These are phyloP conservation scores for Dorcoceras hygrometricum DNA, from an alignment of 257 asterid species.

Conservation along the genomic window DNA sequence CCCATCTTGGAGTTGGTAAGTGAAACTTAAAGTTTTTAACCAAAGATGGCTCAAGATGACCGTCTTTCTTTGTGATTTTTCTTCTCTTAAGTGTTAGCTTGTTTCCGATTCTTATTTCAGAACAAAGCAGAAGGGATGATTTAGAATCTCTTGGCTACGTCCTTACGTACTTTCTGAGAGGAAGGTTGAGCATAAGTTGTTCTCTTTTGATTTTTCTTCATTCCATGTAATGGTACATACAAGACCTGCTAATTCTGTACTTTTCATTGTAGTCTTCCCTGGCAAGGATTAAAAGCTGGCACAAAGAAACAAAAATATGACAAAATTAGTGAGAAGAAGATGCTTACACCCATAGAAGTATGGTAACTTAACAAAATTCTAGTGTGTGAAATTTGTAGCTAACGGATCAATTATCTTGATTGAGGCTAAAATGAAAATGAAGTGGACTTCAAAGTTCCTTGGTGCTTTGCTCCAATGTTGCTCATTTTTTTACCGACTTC, in stretches of 20 bases:
- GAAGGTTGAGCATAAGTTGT: slow-evolving; percentile 53
- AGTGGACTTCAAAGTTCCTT: slow-evolving; percentile 3
- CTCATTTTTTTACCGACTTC: not conserved
- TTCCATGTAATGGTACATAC: slow-evolving; percentile 2
- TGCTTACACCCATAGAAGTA: slow-evolving; percentile 95
- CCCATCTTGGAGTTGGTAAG: slow-evolving; percentile 98
- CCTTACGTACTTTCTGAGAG: slow-evolving; percentile 91
- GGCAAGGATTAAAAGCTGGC: slow-evolving; percentile 98
- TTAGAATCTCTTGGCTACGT: no score
- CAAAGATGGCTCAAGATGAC: slow-evolving; percentile 6
- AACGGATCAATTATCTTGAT: not conserved
- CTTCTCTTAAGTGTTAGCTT: not conserved
- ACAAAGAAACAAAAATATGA: slow-evolving; percentile 97
- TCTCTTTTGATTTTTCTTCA: not conserved
- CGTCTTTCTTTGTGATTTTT: slow-evolving; percentile 9
- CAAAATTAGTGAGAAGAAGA: slow-evolving; percentile 94
- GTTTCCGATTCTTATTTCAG: slow-evolving; percentile 39
- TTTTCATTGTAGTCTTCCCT: slow-evolving; percentile 65
- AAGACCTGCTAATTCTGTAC: slow-evolving; percentile 16
- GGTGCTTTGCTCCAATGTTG: slow-evolving; percentile 12
- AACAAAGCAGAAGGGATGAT: slow-evolving; percentile 98
- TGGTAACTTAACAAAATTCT: slow-evolving; percentile 20
- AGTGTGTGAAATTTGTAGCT: slow-evolving; percentile 3
- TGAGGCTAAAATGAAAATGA: not conserved
- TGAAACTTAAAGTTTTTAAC: slow-evolving; percentile 19